Percentiles rank a stretch among this genome's conserved stretches.
phyloP scores from a whole-genome alignment of 805 yeast genomes.

The Ogataea kodamae region DNA sequence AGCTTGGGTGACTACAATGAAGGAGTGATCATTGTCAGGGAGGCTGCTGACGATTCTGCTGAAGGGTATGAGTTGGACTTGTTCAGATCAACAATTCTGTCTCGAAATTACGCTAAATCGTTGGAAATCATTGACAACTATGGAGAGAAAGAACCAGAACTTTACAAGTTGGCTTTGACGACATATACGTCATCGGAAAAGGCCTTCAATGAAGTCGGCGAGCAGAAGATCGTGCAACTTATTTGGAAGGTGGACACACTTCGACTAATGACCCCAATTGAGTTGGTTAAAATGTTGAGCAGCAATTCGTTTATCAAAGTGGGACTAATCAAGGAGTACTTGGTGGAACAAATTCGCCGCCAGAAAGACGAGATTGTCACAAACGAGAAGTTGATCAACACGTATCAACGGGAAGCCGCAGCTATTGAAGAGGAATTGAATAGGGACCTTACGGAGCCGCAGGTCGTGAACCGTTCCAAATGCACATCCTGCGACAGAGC shows the following conservation, averaged over 20 bases:
- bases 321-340: conserved; percentile 67
- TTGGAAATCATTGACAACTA: conserved; percentile 53
- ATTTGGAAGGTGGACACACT: conserved; percentile 50
- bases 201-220: conserved; percentile 50
- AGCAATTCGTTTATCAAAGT: conserved; percentile 52
- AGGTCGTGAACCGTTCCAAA: conserved; percentile 54
- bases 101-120: conserved; percentile 56
- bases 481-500: conserved; percentile 65
- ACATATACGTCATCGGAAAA: conserved; percentile 56
- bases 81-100: conserved; percentile 61
- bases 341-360: conserved; percentile 56
- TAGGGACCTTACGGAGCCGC: conserved; percentile 43
- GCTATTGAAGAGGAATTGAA: conserved; percentile 52
- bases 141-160: conserved; percentile 60
- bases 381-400: conserved; percentile 59
- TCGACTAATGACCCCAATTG: conserved; percentile 66
- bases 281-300: conserved; percentile 67
- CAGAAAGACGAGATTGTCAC: conserved; percentile 66
- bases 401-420: conserved; percentile 65
- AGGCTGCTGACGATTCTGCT: conserved; percentile 26
- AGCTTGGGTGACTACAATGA: conserved; percentile 53
- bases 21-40: conserved; percentile 42
- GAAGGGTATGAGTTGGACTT: conserved; percentile 51
- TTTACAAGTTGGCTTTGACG: conserved; percentile 62
- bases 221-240: conserved; percentile 45